Conservation (phyloP, 2,329 filamentous ascomycete genomes). For the Cladosporium sp. region DNA sequence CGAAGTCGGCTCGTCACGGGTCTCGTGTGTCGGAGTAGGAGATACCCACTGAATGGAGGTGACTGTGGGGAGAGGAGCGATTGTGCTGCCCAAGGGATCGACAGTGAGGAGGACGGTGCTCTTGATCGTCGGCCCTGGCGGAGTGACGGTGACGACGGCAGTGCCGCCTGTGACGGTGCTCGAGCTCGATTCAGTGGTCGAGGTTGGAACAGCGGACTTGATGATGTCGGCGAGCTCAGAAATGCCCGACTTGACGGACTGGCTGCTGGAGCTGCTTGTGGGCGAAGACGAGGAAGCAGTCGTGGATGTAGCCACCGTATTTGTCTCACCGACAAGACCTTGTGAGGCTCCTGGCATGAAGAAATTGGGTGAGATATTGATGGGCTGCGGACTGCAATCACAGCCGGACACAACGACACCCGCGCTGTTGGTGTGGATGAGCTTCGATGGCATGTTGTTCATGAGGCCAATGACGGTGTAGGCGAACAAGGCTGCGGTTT, state of each 20-base stretch:
- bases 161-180: constrained; percentile 21
- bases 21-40: constrained; percentile 1
- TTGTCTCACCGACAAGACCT: not conserved
- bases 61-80: constrained; percentile 13
- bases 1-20: not conserved
- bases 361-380: constrained; percentile 34
- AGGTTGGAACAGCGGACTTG: not conserved
- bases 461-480: constrained; percentile 37
- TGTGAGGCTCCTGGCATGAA: constrained; percentile 12
- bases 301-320: not conserved
- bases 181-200: constrained; percentile 12
- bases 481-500: constrained; percentile 33
- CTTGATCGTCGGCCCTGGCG: not conserved
- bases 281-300: not conserved
- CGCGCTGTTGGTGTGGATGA: constrained; percentile 18
- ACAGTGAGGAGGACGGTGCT: constrained; percentile 9
- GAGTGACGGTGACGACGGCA: constrained; percentile 1
- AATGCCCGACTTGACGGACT: not conserved
- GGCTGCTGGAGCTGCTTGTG: not conserved
- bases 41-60: constrained; percentile 14
- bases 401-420: constrained; percentile 15
- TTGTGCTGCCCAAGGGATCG: constrained; percentile 11
- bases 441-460: constrained; percentile 28
- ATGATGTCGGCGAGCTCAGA: not conserved
- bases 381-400: constrained; percentile 18